Base-by-base conservation (phyloP, 1,284 basidiomycete genomes). In the Takashimella tepidaria region DNA sequence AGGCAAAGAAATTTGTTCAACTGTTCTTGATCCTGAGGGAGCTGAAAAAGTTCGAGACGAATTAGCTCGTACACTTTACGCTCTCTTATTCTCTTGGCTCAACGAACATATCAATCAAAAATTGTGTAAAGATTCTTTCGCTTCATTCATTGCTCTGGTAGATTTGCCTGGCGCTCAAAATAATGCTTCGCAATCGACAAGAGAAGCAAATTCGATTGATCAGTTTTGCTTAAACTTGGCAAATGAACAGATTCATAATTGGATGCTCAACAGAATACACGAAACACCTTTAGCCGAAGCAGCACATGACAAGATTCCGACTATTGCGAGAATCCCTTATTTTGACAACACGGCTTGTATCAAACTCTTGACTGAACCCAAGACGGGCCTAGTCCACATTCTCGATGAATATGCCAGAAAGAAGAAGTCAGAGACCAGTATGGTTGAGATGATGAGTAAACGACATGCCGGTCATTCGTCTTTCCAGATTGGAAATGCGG, bases 151-250 rank as follows among this genome's bases (percentile, higher is more conserved):
- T 63, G 89, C 91, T n/a, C 79, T 98, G 41, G 86, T 98, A 69
- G 93, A 98, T 72, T 82, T 98, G 1, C 93, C 96, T 2, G 92
- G 95, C n/a, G 83, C 86, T 13, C 89, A 93, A 72, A 91, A 92
- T 75, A 83, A 90, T 73, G 84, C 88, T 16, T 37, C 31, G 8
- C 31, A 37, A 37, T 37, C 31, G 8, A 78, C 74, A 2, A 84
- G 83, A 58, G 82, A 85, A 1, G 81, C 87, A 51, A 96, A 97
- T 74, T 92, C 90, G 13, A 83, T 99, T 40, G 93, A 98, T 66
- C 92, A 97, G 63, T 92, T 98, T 76, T 91, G 88, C 73, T 81
- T 98, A 80, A 99, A 98, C 76, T 92, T 90, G 67, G 91, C 92
- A 47, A 91, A 92, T 64, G 93, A 98, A 69, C 84, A 88, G 13